Conservation (phyloP, 768 basidiomycete species). For the Amanita muscaria region DNA sequence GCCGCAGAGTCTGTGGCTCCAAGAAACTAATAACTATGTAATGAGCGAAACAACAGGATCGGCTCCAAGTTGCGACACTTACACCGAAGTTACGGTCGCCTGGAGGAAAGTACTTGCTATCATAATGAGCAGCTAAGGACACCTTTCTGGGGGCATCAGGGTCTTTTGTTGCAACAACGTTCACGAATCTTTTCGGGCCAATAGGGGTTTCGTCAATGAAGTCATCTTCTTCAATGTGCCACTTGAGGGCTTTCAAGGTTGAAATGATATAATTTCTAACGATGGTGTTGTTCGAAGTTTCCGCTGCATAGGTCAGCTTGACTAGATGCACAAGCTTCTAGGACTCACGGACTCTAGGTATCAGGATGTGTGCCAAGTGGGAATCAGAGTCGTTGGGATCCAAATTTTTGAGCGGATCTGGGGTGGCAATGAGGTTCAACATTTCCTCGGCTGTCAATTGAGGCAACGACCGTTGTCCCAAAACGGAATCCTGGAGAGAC, state of each 20-base stretch:
- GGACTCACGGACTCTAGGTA: constrained; percentile 70
- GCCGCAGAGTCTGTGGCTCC: constrained; percentile 97
- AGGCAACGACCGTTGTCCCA: constrained; percentile 33
- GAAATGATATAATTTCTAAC: constrained; percentile 79
- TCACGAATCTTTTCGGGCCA: constrained; percentile 72
- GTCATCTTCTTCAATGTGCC: constrained; percentile 82
- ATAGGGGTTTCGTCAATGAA: constrained; percentile 78
- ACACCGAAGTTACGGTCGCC: constrained; percentile 68
- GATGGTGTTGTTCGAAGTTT: constrained; percentile 67
- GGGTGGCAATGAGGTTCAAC: constrained; percentile 37
- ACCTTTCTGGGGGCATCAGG: constrained; percentile 74
- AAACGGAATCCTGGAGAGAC: constrained; percentile 27
- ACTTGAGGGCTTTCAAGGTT: constrained; percentile 61
- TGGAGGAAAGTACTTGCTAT: constrained; percentile 78
- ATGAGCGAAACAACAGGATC: constrained; percentile 7
- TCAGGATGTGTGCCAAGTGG: constrained; percentile 75
- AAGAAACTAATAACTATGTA: constrained; percentile 58
- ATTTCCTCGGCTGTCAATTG: constrained; percentile 46
- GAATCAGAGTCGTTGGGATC: constrained; percentile 58
- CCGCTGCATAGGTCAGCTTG: constrained; percentile 33
- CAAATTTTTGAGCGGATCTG: constrained; percentile 60
- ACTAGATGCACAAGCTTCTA: background rate
- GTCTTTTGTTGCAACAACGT: constrained; percentile 93
- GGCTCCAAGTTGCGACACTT: constrained; percentile 13
- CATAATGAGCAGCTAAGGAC: constrained; percentile 87